These are phyloP conservation scores for Tricholoma furcatifolium DNA, from an alignment of 768 basidiomycete species.

Conservation along the genomic window DNA sequence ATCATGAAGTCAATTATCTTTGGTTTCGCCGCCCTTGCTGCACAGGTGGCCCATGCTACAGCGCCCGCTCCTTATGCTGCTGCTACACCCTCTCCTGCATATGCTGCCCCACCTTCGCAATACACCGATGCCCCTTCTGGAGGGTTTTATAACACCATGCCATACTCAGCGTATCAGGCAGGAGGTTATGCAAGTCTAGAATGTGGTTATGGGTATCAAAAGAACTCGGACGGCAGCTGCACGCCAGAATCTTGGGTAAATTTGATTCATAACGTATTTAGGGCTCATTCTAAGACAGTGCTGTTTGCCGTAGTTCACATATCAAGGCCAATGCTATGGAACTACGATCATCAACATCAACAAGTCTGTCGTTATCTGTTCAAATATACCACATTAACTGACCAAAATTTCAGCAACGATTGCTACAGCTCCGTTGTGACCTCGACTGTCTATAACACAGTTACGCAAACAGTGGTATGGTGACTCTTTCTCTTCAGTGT, in stretches of 20 bases:
- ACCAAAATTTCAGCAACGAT: conserved; percentile 16
- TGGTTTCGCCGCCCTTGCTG: conserved; percentile 59
- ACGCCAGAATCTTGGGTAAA: conserved; percentile 55
- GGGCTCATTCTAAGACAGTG: neutral
- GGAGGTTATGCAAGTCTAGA: conserved; percentile 67
- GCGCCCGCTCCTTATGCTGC: conserved; percentile 30
- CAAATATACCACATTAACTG: conserved; percentile 4
- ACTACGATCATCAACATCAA: conserved; percentile 53
- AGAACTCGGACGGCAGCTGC: conserved; percentile 57
- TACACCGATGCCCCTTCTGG: conserved; percentile 31
- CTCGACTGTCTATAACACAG: conserved; percentile 33
- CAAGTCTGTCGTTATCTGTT: conserved; percentile 13
- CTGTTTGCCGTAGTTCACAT: conserved; percentile 30
- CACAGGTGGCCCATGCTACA: conserved; percentile 48
- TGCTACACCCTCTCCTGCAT: conserved; percentile 22
- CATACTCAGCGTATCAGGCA: conserved; percentile 55
- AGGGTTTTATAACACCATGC: conserved; percentile 49
- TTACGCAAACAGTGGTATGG: conserved; percentile 26
- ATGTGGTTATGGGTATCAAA: conserved; percentile 72
- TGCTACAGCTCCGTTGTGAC: conserved; percentile 34
- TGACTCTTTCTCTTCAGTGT: neutral
- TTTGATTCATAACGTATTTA: conserved; percentile 15
- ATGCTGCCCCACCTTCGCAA: conserved; percentile 31
- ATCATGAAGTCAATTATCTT: conserved; percentile 65
- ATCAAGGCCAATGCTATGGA: conserved; percentile 56